These are phyloP conservation scores for Ascochyta lentis DNA, from an alignment of 2,329 filamentous ascomycete genomes.

Conservation along the genomic window DNA sequence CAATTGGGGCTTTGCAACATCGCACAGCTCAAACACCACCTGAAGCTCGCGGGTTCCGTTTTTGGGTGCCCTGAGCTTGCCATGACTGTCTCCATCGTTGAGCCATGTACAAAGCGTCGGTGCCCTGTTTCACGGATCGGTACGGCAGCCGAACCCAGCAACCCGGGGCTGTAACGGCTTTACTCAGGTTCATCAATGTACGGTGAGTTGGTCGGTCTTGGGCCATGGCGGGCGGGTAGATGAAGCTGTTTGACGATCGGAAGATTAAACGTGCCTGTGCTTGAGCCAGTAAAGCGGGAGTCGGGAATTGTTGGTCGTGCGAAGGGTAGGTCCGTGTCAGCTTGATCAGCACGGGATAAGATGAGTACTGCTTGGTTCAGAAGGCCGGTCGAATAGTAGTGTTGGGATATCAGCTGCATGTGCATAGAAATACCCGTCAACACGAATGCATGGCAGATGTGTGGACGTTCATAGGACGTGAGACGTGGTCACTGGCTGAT, in stretches of 20 bases:
- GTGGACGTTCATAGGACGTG: constrained; percentile 3
- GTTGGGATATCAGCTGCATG: background rate
- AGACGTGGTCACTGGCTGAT: background rate
- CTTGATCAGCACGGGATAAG: constrained; percentile 4
- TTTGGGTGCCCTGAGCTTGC: background rate
- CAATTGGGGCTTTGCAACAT: constrained; percentile 5
- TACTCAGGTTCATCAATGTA: constrained; percentile 10
- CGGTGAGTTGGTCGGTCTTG: constrained; percentile 11
- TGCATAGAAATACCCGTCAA: background rate
- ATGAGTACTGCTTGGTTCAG: background rate
- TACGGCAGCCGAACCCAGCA: constrained; percentile 6
- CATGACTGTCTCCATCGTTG: background rate
- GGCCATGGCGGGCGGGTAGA: constrained; percentile 1
- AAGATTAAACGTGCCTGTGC: constrained; percentile 1
- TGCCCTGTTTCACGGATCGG: constrained; percentile 13
- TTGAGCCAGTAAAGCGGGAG: constrained; percentile 16
- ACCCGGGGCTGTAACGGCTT: constrained; percentile 8
- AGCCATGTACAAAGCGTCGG: background rate
- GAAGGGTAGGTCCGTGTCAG: constrained; percentile 1
- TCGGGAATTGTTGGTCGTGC: constrained; percentile 10
- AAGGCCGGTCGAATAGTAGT: background rate
- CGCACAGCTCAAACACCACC: background rate
- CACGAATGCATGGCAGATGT: background rate
- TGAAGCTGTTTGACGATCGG: background rate
- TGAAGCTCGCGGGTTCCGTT: constrained; percentile 1